Percentiles rank a stretch among this genome's conserved stretches.
phyloP scores from a whole-genome alignment of 2,329 filamentous ascomycete genomes.

The Phoma sp. region DNA sequence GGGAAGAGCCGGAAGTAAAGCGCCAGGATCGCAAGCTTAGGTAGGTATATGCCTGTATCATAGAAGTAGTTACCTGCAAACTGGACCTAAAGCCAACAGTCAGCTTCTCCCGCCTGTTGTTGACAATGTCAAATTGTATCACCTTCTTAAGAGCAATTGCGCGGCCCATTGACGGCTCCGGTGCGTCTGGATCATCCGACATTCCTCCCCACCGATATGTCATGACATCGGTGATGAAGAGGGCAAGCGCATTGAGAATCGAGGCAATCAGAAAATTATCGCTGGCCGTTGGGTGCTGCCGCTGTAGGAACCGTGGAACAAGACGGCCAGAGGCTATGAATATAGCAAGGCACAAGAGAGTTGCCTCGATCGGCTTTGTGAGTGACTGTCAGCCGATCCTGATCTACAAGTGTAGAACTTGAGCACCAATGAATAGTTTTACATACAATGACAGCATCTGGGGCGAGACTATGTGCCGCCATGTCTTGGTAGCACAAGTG shows the following conservation, averaged over 20 bases:
- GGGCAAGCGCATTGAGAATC: slow-evolving; percentile 23
- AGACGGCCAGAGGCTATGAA: slow-evolving; percentile 28
- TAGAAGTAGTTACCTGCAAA: slow-evolving; percentile 31
- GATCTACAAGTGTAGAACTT: background rate
- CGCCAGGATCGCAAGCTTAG: slow-evolving; percentile 26
- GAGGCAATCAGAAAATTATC: slow-evolving; percentile 28
- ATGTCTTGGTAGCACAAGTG: no score
- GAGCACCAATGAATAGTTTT: no score
- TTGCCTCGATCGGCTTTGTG: slow-evolving; percentile 23
- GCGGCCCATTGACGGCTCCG: slow-evolving; percentile 14
- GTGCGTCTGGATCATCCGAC: slow-evolving; percentile 12
- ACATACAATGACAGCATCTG: slow-evolving; percentile 23
- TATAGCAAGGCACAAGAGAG: slow-evolving; percentile 17
- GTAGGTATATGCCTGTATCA: slow-evolving; percentile 29
- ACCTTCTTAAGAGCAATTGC: slow-evolving; percentile 29
- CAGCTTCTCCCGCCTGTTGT: background rate
- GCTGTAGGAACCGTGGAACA: slow-evolving; percentile 24
- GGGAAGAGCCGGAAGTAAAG: slow-evolving; percentile 28
- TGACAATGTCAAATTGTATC: background rate
- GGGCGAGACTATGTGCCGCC: slow-evolving; percentile 18
- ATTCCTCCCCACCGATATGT: slow-evolving; percentile 31
- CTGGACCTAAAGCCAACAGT: slow-evolving; percentile 15
- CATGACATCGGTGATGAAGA: slow-evolving; percentile 29
- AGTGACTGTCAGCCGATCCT: slow-evolving; percentile 1
- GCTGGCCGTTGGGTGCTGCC: slow-evolving; percentile 23